Conservation (phyloP, 768 basidiomycete species). For the Brasilioporus rufonigricans region DNA sequence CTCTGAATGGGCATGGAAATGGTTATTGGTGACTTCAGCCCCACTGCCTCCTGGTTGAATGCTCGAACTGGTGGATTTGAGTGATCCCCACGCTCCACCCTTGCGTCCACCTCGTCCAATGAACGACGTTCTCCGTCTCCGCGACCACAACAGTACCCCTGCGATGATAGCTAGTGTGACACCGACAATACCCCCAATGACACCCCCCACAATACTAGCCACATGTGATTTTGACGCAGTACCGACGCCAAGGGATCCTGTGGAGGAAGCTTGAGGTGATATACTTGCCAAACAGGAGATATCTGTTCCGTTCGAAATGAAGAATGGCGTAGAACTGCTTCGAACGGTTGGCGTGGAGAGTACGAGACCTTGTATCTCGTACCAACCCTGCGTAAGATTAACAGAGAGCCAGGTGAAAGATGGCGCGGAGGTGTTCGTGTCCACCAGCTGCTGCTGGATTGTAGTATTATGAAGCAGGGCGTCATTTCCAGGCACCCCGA, state of each 20-base stretch:
- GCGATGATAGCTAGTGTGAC: constrained; percentile 33
- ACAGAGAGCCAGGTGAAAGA: constrained; percentile 46
- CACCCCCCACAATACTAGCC: constrained; percentile 51
- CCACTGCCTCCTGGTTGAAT: constrained; percentile 4
- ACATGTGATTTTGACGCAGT: constrained; percentile 32
- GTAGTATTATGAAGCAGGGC: constrained; percentile 3
- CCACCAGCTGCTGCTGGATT: constrained; percentile 27
- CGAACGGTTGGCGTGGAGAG: background rate
- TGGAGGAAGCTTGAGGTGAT: constrained; percentile 12
- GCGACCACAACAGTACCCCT: constrained; percentile 32
- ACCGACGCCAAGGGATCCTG: constrained; percentile 4
- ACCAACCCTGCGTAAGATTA: constrained; percentile 49
- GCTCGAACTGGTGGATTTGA: constrained; percentile 22
- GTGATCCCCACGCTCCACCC: constrained; percentile 28
- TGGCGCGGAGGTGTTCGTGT: constrained; percentile 20
- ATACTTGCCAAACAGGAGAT: constrained; percentile 31
- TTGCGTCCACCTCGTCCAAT: constrained; percentile 28
- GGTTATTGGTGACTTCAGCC: background rate
- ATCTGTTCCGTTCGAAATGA: constrained; percentile 36
- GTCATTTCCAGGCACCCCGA: constrained; percentile 30
- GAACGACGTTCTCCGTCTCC: constrained; percentile 15
- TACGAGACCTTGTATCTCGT: constrained; percentile 32
- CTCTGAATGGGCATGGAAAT: constrained; percentile 22
- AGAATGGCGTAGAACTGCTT: constrained; percentile 32
- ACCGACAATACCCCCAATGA: constrained; percentile 44